Evolutionary conservation across 1,139 yeast species (phyloP), one percentile per base, ranked within the genome.

Genomic region (Torulaspora globosa): DNA sequence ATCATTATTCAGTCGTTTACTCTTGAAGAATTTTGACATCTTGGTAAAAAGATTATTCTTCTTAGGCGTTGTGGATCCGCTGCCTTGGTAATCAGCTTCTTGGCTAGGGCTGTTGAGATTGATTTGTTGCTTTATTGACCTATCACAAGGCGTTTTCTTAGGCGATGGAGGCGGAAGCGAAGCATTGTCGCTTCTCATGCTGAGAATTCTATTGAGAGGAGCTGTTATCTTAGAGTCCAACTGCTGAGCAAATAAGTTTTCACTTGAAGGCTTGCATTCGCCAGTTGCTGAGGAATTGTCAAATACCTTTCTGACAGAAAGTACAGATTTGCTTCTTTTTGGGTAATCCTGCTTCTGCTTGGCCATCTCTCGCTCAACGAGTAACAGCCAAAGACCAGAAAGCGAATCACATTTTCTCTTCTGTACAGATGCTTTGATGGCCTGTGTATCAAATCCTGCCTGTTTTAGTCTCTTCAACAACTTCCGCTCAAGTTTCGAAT

Each of bases 351-450:
- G 69, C 9, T 75, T 73, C 49, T 77, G 70, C 50, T 67, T 65
- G 55, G 74, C 71, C 57, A 70, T 72, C 53, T 84, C 94, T 43
- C 76, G 73, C 32, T 87, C 90, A 15, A 87, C 68, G 11, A 84
- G 68, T 11, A 92, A 70, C 38, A 82, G 84, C 84, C 95, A 92
- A 50, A 86, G 73, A 0, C 96, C 97, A n/a, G 90, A 82, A 19
- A 87, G 68, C 0, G 89, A 73, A 62, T 87, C 95, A 68, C 89
- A 82, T 47, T 81, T 80, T 43, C 77, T 77, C 45, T 77, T 72
- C 18, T 70, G 59, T 1, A 90, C 82, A 18, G 86, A 79, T 5
- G 75, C 72, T 52, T 81, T 81, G 29, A 92, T 69, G 5, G 74
- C 70, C 8, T 80, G 84, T 8, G 78, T 72, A 59, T 87, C 89